phyloP scores from a whole-genome alignment of 2,329 filamentous ascomycete species.

The Phymatotrichopsis omnivora region DNA sequence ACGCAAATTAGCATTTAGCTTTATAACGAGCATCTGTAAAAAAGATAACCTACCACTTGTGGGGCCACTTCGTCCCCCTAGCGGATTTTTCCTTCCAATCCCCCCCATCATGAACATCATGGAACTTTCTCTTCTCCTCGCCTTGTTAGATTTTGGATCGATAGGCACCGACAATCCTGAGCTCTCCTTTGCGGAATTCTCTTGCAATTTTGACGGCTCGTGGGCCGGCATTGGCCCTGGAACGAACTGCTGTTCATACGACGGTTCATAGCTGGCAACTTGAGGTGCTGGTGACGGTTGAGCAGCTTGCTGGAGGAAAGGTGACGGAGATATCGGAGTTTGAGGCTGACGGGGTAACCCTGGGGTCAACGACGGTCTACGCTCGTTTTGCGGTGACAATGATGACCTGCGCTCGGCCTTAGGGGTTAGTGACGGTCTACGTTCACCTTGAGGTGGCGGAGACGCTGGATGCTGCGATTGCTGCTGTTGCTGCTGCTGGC shows the following conservation, averaged over 20 bases:
- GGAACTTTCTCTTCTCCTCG: slow-evolving; percentile 49
- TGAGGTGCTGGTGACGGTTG: slow-evolving; percentile 28
- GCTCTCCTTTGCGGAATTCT: slow-evolving; percentile 28
- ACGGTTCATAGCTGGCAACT: slow-evolving; percentile 35
- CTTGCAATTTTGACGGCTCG: slow-evolving; percentile 30
- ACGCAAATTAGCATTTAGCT: slow-evolving; percentile 27
- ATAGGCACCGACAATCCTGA: slow-evolving; percentile 33
- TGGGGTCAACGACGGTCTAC: slow-evolving; percentile 8
- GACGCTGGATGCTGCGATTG: slow-evolving; percentile 32
- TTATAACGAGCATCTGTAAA: neutral
- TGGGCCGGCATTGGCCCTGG: slow-evolving; percentile 18
- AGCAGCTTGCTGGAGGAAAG: slow-evolving; percentile 40
- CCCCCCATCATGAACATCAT: slow-evolving; percentile 43
- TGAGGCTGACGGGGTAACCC: too few species aligned
- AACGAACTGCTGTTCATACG: slow-evolving; percentile 32
- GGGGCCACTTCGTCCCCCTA: neutral
- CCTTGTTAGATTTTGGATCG: slow-evolving; percentile 36
- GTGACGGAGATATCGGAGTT: slow-evolving; percentile 42
- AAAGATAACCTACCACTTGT: slow-evolving; percentile 14
- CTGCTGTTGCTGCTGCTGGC: slow-evolving; percentile 37
- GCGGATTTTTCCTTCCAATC: slow-evolving; percentile 31
- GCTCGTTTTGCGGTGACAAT: neutral
- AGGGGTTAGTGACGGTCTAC: slow-evolving; percentile 20
- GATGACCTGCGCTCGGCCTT: slow-evolving; percentile 6
- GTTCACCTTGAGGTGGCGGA: slow-evolving; percentile 14